phyloP scores from a whole-genome alignment of 257 asterid species.

The Fraxinus excelsior region DNA sequence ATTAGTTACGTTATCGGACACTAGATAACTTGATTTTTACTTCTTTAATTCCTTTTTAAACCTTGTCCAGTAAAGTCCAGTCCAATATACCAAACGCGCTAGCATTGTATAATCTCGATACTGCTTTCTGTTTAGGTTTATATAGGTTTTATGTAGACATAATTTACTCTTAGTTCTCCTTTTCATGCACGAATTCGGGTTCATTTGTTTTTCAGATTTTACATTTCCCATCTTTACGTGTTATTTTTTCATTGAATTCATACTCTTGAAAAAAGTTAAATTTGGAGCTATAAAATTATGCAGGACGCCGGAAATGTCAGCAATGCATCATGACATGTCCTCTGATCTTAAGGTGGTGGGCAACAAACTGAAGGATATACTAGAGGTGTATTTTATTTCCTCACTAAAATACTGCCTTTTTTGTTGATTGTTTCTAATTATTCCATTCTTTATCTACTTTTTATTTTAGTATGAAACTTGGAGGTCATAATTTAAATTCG shows the following conservation, averaged over 20 bases:
- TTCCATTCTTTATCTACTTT: background rate
- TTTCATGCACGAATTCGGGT: background rate
- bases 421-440: background rate
- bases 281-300: background rate
- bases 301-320: slow-evolving; percentile 97
- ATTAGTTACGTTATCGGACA: too few relatives aligned
- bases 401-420: background rate
- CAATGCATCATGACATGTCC: slow-evolving; percentile 89
- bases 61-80: background rate
- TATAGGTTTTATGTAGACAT: background rate
- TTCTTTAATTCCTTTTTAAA: background rate
- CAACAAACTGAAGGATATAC: slow-evolving; percentile 53
- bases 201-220: background rate
- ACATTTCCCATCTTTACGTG: background rate
- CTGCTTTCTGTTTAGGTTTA: background rate
- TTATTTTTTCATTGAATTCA: background rate
- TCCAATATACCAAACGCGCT: background rate
- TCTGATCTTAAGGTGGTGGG: slow-evolving; percentile 73
- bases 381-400: slow-evolving; percentile 54
- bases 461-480: background rate
- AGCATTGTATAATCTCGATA: background rate
- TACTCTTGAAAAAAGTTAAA: background rate
- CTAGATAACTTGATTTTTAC: too few relatives aligned
- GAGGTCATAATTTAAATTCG: background rate
- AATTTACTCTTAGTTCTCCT: background rate